phyloP scores from a whole-genome alignment of 2,329 filamentous ascomycete species.

The Colletotrichum sidae region DNA sequence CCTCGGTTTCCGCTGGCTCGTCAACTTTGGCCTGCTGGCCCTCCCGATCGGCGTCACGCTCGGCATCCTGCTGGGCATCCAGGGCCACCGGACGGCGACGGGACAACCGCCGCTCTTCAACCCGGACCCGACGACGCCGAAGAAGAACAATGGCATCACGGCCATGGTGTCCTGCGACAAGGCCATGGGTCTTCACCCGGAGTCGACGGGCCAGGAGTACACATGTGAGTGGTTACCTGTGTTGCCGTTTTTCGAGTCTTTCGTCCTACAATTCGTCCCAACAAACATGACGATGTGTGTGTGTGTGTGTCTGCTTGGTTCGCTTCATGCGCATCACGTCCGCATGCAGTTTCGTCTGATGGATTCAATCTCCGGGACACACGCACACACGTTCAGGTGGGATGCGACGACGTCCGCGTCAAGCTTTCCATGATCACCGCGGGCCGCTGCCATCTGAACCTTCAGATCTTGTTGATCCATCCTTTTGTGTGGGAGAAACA shows the following conservation, averaged over 20 bases:
- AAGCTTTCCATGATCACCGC: too few relatives aligned
- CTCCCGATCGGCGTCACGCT: slow-evolving; percentile 62
- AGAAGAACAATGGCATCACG: slow-evolving; percentile 49
- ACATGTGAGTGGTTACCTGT: slow-evolving; percentile 53
- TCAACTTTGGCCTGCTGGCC: slow-evolving; percentile 62
- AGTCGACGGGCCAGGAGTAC: slow-evolving; percentile 56
- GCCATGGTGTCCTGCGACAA: slow-evolving; percentile 54
- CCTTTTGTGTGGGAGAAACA: too few relatives aligned
- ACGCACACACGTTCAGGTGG: too few relatives aligned
- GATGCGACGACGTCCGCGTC: too few relatives aligned
- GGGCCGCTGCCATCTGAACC: too few relatives aligned
- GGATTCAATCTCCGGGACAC: too few relatives aligned
- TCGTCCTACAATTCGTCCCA: too few relatives aligned
- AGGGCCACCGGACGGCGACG: slow-evolving; percentile 54
- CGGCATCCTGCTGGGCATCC: slow-evolving; percentile 61
- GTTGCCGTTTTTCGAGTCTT: neutral
- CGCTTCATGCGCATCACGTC: too few relatives aligned
- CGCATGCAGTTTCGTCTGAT: too few relatives aligned
- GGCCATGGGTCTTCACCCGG: slow-evolving; percentile 58
- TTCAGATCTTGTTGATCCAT: too few relatives aligned
- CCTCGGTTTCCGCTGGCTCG: slow-evolving; percentile 53
- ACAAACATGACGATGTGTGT: too few relatives aligned
- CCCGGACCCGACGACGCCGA: slow-evolving; percentile 42
- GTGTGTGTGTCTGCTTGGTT: too few relatives aligned
- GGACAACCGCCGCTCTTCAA: slow-evolving; percentile 59